Evolutionary conservation across 768 basidiomycete genomes (phyloP), one percentile per base, ranked within the genome.

Genomic region (Hypsizygus marmoreus): DNA sequence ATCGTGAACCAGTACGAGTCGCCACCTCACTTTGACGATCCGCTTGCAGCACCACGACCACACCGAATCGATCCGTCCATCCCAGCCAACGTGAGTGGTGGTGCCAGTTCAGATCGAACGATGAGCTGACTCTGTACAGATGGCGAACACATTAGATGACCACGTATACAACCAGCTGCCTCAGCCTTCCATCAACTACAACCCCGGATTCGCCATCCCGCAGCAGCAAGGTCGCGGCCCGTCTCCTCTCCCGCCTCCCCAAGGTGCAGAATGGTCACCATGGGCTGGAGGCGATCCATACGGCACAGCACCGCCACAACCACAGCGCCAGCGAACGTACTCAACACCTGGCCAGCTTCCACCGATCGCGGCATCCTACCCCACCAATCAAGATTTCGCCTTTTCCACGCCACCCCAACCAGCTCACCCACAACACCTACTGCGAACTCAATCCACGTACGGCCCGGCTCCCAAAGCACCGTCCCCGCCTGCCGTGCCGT

Each of bases 21-120:
- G 2, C 67, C 63, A 0, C 81, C 74, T 12, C 80, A 82, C 51
- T 79, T 73, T 47, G 74, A 74, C 52, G 57, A 79, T 49, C 73
- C 84, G 3, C 64, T 88, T 14, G 75, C 75, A 2, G 87, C 87
- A 0, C 87, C 87, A 4, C 72, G 81, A 9, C 84, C 87, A 0
- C 81, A 84, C 54, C 75, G 79, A 29, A 45, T 84, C 10, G 79
- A 84, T 54, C 81, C 81, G 8, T 72, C 70, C 50, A 60, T 87
- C 1, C 81, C 84, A 14, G 73, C 76, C 24, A 83, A 85, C 57
- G 86, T 84, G 59, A 60, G 78, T 72, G n/a, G 43, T 23, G n/a
- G 22, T 28, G 7, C 45, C 31, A 40, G 29, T 49, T 46, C 31
- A 38, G 22, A 24, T 49, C 23, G 23, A 10, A 22, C 17, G 16